Evolutionary conservation across 2,329 filamentous ascomycete species (phyloP).

Genomic region (Phoma sp.): DNA sequence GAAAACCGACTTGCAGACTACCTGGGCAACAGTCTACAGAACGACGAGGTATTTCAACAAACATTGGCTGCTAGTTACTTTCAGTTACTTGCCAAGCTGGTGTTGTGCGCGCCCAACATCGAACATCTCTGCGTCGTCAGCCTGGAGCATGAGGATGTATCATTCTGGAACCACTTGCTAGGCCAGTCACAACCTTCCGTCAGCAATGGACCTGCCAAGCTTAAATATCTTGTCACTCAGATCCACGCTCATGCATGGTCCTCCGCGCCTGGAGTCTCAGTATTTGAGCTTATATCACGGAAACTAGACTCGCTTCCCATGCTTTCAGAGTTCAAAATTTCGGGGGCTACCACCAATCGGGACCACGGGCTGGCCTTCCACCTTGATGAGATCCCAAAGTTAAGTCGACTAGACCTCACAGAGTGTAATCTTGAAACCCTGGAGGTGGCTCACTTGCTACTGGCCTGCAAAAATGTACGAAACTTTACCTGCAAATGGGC

Average conservation of each 20-base stretch:
- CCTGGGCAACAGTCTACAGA: conserved; percentile 25
- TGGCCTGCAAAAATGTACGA: conserved; percentile 23
- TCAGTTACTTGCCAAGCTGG: conserved; percentile 25
- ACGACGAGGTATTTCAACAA: conserved; percentile 9
- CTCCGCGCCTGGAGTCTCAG: not conserved
- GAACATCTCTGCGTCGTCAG: conserved; percentile 32
- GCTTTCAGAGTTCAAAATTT: conserved; percentile 25
- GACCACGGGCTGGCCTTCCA: not conserved
- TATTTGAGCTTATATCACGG: conserved; percentile 18
- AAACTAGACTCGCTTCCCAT: conserved; percentile 14
- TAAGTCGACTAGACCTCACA: conserved; percentile 31
- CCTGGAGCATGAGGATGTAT: conserved; percentile 26
- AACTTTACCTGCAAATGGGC: conserved; percentile 35
- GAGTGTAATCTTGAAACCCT: conserved; percentile 23
- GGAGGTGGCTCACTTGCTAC: conserved; percentile 15
- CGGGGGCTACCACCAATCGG: conserved; percentile 11
- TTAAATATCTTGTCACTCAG: conserved; percentile 28
- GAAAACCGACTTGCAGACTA: conserved; percentile 37
- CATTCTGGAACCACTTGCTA: conserved; percentile 32
- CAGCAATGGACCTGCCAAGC: conserved; percentile 17
- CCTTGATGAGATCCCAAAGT: conserved; percentile 1
- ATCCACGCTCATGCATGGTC: conserved; percentile 12
- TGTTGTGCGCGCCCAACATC: conserved; percentile 27
- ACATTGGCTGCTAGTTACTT: conserved; percentile 27
- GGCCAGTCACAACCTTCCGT: not conserved